Percentiles rank a stretch among this genome's conserved stretches.
These are phyloP conservation scores for Sphaerostilbella broomeana DNA, from an alignment of 2,329 filamentous ascomycete species.

Conservation along the genomic window DNA sequence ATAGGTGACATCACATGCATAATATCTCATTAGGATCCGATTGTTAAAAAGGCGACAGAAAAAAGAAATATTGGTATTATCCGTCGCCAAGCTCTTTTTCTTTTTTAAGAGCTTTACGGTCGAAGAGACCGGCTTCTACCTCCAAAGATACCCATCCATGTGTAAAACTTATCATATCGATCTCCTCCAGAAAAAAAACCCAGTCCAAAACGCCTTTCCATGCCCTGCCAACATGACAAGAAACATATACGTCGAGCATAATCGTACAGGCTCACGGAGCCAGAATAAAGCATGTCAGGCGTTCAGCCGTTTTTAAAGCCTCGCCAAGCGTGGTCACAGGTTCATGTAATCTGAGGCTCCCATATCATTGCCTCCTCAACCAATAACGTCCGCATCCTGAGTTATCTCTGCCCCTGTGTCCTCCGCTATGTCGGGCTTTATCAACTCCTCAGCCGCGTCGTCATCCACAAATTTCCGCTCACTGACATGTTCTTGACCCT, in stretches of 20 bases:
- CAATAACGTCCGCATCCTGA: slow-evolving; percentile 35
- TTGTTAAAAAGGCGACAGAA: slow-evolving; percentile 1
- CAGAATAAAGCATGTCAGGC: slow-evolving; percentile 6
- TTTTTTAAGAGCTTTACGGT: slow-evolving; percentile 8
- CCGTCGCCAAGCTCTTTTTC: slow-evolving; percentile 9
- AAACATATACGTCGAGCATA: slow-evolving; percentile 15
- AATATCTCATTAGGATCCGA: background rate
- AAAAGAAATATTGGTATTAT: slow-evolving; percentile 11
- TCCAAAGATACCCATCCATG: slow-evolving; percentile 9
- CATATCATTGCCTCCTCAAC: slow-evolving; percentile 18
- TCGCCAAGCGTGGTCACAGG: background rate
- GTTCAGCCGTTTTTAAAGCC: slow-evolving; percentile 1
- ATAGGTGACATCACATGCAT: background rate
- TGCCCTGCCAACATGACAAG: slow-evolving; percentile 17
- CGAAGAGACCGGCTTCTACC: slow-evolving; percentile 8
- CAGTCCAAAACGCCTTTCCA: slow-evolving; percentile 14
- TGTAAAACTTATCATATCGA: slow-evolving; percentile 11
- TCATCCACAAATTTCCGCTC: slow-evolving; percentile 83
- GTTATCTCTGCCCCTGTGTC: slow-evolving; percentile 33
- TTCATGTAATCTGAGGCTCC: slow-evolving; percentile 16
- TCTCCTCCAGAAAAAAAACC: slow-evolving; percentile 6
- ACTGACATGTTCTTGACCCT: slow-evolving; percentile 63
- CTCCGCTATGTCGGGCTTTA: slow-evolving; percentile 50
- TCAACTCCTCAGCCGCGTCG: slow-evolving; percentile 60
- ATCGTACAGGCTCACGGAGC: slow-evolving; percentile 17